Conservation (phyloP, 1,284 basidiomycete species). For the Malassezia slooffiae region DNA sequence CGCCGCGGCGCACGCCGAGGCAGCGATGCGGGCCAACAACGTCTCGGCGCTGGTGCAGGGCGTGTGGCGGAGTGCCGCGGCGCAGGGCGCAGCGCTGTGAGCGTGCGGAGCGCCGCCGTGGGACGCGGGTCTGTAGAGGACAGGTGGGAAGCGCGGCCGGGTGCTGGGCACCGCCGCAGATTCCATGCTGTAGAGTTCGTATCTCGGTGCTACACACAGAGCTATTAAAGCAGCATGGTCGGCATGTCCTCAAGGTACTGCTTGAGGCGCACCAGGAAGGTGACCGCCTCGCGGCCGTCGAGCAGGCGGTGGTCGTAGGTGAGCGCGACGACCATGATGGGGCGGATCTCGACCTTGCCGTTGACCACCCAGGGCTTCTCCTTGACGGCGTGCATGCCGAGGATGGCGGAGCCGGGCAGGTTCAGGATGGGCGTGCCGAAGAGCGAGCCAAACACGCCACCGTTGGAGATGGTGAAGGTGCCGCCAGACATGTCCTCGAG, state of each 20-base stretch:
- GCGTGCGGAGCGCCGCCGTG: too few relatives aligned
- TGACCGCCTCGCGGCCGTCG: constrained; percentile 90
- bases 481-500: constrained; percentile 79
- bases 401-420: constrained; percentile 83
- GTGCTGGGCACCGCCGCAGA: too few relatives aligned
- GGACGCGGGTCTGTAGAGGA: too few relatives aligned
- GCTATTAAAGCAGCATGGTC: constrained; percentile 37
- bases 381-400: constrained; percentile 94
- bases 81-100: too few relatives aligned
- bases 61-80: constrained; percentile 11
- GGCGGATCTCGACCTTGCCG: constrained; percentile 62
- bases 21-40: constrained; percentile 7
- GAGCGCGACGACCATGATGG: constrained; percentile 74
- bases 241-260: constrained; percentile 46
- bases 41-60: constrained; percentile 9
- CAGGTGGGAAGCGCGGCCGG: too few relatives aligned
- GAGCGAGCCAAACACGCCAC: constrained; percentile 92
- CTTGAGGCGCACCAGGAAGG: constrained; percentile 73
- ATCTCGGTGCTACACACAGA: too few relatives aligned
- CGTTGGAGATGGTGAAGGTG: constrained; percentile 97
- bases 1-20: not conserved
- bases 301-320: constrained; percentile 94
- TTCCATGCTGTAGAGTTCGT: too few relatives aligned
- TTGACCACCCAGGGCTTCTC: constrained; percentile 78
- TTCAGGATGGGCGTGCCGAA: constrained; percentile 92